Evolutionary conservation across 1,284 basidiomycete species (phyloP).

Genomic region (Cutaneotrichosporon arboriforme): DNA sequence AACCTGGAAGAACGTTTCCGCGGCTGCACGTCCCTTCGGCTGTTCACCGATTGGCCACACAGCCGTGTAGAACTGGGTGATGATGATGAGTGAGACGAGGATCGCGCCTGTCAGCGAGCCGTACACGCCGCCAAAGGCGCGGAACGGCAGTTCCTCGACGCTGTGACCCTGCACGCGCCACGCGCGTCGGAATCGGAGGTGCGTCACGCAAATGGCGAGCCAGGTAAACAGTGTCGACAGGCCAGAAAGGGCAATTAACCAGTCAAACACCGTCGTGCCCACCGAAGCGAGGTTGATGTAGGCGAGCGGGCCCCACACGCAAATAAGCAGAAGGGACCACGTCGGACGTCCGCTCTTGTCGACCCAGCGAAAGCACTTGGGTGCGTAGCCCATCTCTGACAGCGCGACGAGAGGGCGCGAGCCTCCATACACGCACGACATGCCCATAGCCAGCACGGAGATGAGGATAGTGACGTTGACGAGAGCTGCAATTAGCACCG

Average conservation of each 20-base stretch:
- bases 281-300: slow-evolving; percentile 45
- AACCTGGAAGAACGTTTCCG: slow-evolving; percentile 47
- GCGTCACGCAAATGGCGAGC: slow-evolving; percentile 29
- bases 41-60: slow-evolving; percentile 12
- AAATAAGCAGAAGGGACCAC: slow-evolving; percentile 45
- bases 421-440: slow-evolving; percentile 45
- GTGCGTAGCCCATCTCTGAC: slow-evolving; percentile 49
- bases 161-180: slow-evolving; percentile 46
- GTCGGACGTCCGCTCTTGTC: slow-evolving; percentile 53
- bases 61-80: slow-evolving; percentile 42
- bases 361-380: slow-evolving; percentile 49
- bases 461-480: slow-evolving; percentile 21
- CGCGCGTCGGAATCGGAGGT: slow-evolving; percentile 49
- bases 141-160: slow-evolving; percentile 51
- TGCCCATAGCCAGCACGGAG: slow-evolving; percentile 43
- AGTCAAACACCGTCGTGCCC: slow-evolving; percentile 37
- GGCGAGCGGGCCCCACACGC: slow-evolving; percentile 45
- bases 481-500: not conserved
- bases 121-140: slow-evolving; percentile 46
- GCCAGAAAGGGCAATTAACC: slow-evolving; percentile 52
- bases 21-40: slow-evolving; percentile 30
- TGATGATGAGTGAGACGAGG: slow-evolving; percentile 37
- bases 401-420: slow-evolving; percentile 44
- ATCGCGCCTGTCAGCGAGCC: slow-evolving; percentile 50
- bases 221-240: slow-evolving; percentile 53